These are phyloP conservation scores for Phytophthora chlamydospora DNA, from an alignment of 352 stramenopile genomes.

Conservation along the genomic window DNA sequence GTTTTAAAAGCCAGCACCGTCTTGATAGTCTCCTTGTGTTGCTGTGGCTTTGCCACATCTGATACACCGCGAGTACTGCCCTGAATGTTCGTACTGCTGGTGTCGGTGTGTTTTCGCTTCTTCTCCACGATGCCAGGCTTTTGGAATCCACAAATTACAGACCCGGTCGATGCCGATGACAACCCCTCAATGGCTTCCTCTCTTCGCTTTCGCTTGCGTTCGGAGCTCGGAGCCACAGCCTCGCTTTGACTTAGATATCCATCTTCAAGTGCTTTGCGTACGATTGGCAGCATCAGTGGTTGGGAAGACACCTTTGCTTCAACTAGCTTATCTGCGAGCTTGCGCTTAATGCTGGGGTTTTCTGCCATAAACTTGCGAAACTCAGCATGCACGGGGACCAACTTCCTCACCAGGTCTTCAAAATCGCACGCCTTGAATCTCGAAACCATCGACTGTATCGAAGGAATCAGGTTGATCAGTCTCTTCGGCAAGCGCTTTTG, in stretches of 20 bases:
- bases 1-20: constrained; percentile 45
- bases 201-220: constrained; percentile 55
- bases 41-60: constrained; percentile 48
- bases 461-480: constrained; percentile 65
- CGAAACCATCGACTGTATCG: constrained; percentile 52
- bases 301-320: constrained; percentile 8
- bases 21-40: constrained; percentile 60
- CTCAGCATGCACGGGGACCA: constrained; percentile 38
- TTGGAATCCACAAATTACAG: background rate
- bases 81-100: background rate
- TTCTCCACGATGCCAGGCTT: constrained; percentile 4
- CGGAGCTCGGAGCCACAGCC: constrained; percentile 14
- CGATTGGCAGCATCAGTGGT: constrained; percentile 29
- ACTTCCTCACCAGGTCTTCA: constrained; percentile 34
- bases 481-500: constrained; percentile 61
- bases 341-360: constrained; percentile 38
- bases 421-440: constrained; percentile 47
- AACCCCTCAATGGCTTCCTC: constrained; percentile 56
- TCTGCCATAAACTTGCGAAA: constrained; percentile 59
- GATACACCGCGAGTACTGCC: background rate
- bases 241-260: constrained; percentile 69
- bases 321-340: constrained; percentile 17
- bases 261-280: constrained; percentile 45
- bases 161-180: constrained; percentile 36
- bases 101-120: constrained; percentile 13